Base-by-base conservation (phyloP, 75 land plant genomes). In the Pinus albicaulis region DNA sequence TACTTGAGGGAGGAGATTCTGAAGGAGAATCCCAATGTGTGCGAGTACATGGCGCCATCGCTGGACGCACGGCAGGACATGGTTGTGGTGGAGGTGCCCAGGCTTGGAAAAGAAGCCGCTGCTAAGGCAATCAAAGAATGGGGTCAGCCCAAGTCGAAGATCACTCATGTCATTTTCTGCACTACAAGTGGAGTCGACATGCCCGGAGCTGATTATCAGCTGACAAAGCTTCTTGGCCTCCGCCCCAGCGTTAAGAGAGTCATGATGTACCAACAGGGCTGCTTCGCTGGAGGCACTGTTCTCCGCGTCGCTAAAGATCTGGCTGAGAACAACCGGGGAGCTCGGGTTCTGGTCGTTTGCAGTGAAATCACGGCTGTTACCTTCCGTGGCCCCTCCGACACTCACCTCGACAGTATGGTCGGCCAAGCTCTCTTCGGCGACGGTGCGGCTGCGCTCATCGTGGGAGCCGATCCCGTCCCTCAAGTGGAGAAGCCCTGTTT, bases 381-480 rank as follows among this genome's bases (percentile, higher is more conserved):
- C 24, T 81, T 82, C 72, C 78, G 81, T n/a, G 82, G 69, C 13
- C 88, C 88, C 19, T 59, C 74, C 16, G 85, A 82, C 14, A 71
- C 71, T 26, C 85, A 80, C 58, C 41, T 82, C 0, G 88, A 82
- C 76, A 55, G 74, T 14, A 75, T 86, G 13, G 88, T 82, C 20
- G 88, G 85, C 3, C 77, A 76, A 17, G 82, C 88, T 7, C 68
- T 86, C 17, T 86, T 86, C 71, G 85, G 82, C 7, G 85, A 82
- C 59, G 85, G 85, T 0, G 79, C 82, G 2, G 73, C 82, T 23
- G 91, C 86, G 16, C 31, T 83, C 19, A 81, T 89, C 41, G 60
- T 89, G 19, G 89, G 91, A 0, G 61, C 81, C 16, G 89, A 89
- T 78, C 88, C 86, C 6, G 17, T 77, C 13, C 75, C 79, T 2